Evolutionary conservation across 495 filamentous ascomycete species (phyloP), one percentile per base, ranked within the genome.

Genomic region (Aspergillus heteromorphus): DNA sequence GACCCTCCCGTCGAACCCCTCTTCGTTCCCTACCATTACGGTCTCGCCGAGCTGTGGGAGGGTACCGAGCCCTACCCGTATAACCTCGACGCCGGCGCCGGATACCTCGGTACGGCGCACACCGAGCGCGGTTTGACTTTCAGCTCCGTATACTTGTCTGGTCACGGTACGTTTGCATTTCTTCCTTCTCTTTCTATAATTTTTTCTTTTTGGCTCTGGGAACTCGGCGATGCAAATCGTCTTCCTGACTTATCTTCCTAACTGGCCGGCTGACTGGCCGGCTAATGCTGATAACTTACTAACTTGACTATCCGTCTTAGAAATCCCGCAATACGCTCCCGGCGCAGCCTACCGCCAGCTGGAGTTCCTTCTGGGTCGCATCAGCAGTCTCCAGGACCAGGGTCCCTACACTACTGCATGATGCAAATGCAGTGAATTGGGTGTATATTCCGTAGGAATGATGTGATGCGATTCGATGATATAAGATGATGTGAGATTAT

Each of bases 51-150:
- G 27, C 52, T 81, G 40, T 52, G 49, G 3, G 59, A 63, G 31
- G 59, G 56, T 0, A 14, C 48, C 4, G 45, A 48, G 5, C 25
- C 43, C 11, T 40, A 48, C 0, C 65, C 66, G 8, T 65, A 54
- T 20, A 67, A 23, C 10, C 47, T 57, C 2, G 55, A 66, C 42
- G 72, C 82, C 4, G 72, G 80, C 9, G 63, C 72, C n/a, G 86
- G 86, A 6, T 69, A 81, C 5, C 66, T 86, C 18, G 88, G 88
- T 0, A 83, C 72, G 0, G 72, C 75, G 23, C 78, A 82, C 42
- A 82, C 80, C 0, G 87, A 91, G 72, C 74, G 88, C n/a, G 85
- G 84, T 0, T 71, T 91, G 43, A 90, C 87, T 0, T 90, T 78
- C 52, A 74, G 80, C 16, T 71, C 72, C 17, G 73, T 87, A 7